Evolutionary conservation across 2,329 filamentous ascomycete species (phyloP).

Genomic region (Aspergillus viridinutans): DNA sequence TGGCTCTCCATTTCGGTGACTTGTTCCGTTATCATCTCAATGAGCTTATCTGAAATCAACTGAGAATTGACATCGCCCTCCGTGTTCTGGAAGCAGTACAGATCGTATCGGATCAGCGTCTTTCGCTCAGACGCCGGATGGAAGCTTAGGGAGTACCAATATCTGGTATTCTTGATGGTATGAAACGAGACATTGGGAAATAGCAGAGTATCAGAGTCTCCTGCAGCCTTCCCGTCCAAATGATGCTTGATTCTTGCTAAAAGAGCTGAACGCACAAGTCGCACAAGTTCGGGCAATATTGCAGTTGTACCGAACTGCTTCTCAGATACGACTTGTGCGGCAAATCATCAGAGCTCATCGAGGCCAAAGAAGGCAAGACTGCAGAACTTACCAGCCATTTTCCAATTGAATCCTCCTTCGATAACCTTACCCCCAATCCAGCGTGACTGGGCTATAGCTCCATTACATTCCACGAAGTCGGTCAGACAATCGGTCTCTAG

Average conservation of each 20-base stretch:
- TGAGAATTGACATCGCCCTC: not conserved
- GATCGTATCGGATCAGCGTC: constrained; percentile 29
- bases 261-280: not conserved
- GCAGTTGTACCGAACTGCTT: not conserved
- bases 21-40: not conserved
- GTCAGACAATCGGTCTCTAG: constrained; percentile 3
- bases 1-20: constrained; percentile 12
- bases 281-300: not conserved
- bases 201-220: constrained; percentile 1
- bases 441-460: constrained; percentile 6
- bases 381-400: constrained; percentile 22
- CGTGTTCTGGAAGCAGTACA: constrained; percentile 15
- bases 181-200: constrained; percentile 25
- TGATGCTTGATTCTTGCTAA: not conserved
- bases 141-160: constrained; percentile 24
- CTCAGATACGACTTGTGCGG: constrained; percentile 5
- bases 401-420: constrained; percentile 32
- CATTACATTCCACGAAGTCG: constrained; percentile 10
- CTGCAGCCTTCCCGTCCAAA: not conserved
- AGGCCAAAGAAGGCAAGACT: not conserved
- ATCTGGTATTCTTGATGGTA: constrained; percentile 11
- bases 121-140: constrained; percentile 22
- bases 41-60: not conserved
- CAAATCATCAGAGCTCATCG: not conserved
- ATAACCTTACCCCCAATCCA: constrained; percentile 28